phyloP scores from a whole-genome alignment of 352 stramenopile species.

The Phytophthora ramorum region DNA sequence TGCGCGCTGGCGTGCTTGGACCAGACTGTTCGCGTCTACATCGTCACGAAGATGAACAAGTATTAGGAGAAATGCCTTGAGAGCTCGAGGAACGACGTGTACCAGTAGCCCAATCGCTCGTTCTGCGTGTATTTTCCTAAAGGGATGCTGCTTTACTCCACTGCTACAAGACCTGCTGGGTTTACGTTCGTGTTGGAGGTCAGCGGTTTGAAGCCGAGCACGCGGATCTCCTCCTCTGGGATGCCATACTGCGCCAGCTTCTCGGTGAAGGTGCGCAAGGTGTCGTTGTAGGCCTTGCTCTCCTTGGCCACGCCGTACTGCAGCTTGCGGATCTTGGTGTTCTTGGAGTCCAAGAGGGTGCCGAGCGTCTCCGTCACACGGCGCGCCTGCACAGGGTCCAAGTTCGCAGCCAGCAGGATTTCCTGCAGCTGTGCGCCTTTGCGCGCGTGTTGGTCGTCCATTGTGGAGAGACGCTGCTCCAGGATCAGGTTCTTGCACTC shows the following conservation, averaged over 20 bases:
- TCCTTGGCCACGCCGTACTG: constrained; percentile 77
- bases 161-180: constrained; percentile 75
- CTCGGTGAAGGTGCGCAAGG: constrained; percentile 72
- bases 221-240: constrained; percentile 74
- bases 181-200: constrained; percentile 63
- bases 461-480: constrained; percentile 81
- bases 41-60: constrained; percentile 96
- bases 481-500: constrained; percentile 93
- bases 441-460: constrained; percentile 79
- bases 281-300: constrained; percentile 84
- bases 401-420: constrained; percentile 70
- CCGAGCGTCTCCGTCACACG: constrained; percentile 78
- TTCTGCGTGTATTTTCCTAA: constrained; percentile 20
- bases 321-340: constrained; percentile 61
- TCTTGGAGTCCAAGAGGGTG: constrained; percentile 64
- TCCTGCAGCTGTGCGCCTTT: constrained; percentile 79
- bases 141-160: constrained; percentile 42
- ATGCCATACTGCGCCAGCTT: constrained; percentile 77
- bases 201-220: constrained; percentile 67
- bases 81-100: constrained; percentile 17
- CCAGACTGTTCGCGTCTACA: constrained; percentile 95
- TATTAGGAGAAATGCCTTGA: constrained; percentile 57
- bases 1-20: constrained; percentile 93
- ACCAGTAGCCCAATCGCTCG: constrained; percentile 15
- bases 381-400: constrained; percentile 74